phyloP scores from a whole-genome alignment of 208 protist genomes.

The Acanthamoeba healyi region DNA sequence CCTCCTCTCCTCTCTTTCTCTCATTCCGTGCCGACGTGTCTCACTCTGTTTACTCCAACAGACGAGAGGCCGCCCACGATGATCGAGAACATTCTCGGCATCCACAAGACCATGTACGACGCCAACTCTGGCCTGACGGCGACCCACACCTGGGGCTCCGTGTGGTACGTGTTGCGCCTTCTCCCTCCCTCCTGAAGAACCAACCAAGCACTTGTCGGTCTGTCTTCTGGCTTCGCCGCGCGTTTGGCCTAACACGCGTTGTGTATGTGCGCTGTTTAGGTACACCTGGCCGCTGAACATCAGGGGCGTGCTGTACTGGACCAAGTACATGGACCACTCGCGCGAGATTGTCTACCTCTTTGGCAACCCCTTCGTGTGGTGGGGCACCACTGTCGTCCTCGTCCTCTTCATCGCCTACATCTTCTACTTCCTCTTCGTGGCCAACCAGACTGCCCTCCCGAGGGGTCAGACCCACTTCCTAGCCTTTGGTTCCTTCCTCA shows the following conservation, averaged over 20 bases:
- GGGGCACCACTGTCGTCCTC: conserved; percentile 35
- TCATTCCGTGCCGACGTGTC: neutral
- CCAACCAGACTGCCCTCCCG: conserved; percentile 39
- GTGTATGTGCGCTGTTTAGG: no score
- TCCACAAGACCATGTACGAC: conserved; percentile 60
- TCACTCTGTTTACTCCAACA: neutral
- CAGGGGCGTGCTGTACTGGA: conserved; percentile 33
- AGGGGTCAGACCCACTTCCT: conserved; percentile 36
- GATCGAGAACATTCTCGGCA: conserved; percentile 20
- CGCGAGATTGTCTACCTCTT: conserved; percentile 65
- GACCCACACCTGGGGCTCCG: conserved; percentile 29
- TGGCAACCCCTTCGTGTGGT: conserved; percentile 61
- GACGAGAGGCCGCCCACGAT: neutral
- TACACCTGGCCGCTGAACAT: conserved; percentile 52
- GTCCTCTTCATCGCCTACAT: conserved; percentile 34
- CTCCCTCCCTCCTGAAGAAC: neutral
- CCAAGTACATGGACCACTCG: conserved; percentile 43
- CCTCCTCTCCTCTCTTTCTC: neutral
- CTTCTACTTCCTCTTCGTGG: conserved; percentile 54
- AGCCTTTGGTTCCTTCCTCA: neutral
- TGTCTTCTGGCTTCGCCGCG: neutral
- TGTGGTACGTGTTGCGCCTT: neutral
- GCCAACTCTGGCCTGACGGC: conserved; percentile 20
- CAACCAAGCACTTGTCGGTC: neutral
- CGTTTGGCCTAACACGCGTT: neutral